These are phyloP conservation scores for Salix caprea DNA, from an alignment of 345 rosid genomes.

Conservation along the genomic window DNA sequence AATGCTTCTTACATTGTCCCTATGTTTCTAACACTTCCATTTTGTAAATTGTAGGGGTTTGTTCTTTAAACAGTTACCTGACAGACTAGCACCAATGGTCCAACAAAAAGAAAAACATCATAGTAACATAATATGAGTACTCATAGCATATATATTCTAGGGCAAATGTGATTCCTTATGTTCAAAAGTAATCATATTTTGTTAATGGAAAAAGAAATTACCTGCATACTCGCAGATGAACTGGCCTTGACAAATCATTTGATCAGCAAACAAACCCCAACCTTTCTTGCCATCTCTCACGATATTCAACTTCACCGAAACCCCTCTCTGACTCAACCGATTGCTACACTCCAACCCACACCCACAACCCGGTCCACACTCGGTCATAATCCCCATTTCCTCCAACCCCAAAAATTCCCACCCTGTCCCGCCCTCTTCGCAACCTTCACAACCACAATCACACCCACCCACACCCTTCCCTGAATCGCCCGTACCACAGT, in stretches of 20 bases:
- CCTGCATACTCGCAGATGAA: slow-evolving; percentile 91
- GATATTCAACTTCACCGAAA: slow-evolving; percentile 55
- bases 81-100: background rate
- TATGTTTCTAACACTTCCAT: background rate
- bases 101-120: background rate
- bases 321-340: slow-evolving; percentile 60
- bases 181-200: background rate
- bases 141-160: too few relatives aligned
- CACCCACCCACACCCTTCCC: slow-evolving; percentile 3
- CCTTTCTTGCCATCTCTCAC: slow-evolving; percentile 63
- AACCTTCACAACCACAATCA: slow-evolving; percentile 38
- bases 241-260: slow-evolving; percentile 52
- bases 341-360: slow-evolving; percentile 59
- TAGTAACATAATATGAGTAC: too few relatives aligned
- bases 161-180: background rate
- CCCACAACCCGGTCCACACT: slow-evolving; percentile 66
- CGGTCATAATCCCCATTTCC: slow-evolving; percentile 36
- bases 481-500: background rate
- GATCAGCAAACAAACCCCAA: slow-evolving; percentile 75
- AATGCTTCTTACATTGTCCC: background rate
- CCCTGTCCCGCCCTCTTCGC: slow-evolving; percentile 33
- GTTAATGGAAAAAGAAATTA: slow-evolving; percentile 9
- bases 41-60: too few relatives aligned
- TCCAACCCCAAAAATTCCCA: slow-evolving; percentile 34
- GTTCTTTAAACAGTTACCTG: too few relatives aligned